phyloP scores from a whole-genome alignment of 1,284 basidiomycete species.

The Cryptococcus sp. region DNA sequence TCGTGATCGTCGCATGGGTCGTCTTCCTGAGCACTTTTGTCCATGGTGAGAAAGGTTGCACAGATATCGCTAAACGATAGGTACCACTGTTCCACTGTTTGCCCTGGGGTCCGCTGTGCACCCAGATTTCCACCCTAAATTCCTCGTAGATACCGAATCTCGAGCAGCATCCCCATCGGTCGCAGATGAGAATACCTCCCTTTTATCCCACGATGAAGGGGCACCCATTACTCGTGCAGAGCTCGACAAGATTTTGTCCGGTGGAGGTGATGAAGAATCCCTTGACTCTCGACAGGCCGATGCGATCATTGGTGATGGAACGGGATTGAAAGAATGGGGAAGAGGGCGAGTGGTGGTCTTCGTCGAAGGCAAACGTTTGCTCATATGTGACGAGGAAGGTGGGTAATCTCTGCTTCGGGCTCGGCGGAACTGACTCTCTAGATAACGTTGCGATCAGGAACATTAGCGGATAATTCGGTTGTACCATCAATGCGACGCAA shows the following conservation, averaged over 20 bases:
- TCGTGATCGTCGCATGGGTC: conserved; percentile 19
- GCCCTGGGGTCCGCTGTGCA: conserved; percentile 20
- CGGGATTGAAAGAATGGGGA: conserved; percentile 14
- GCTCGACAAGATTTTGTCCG: conserved; percentile 11
- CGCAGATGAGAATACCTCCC: conserved; percentile 6
- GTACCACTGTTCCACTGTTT: conserved; percentile 20
- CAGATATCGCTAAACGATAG: too few species aligned
- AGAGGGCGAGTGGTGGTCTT: conserved; percentile 13
- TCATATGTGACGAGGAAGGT: conserved; percentile 36
- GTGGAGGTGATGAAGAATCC: conserved; percentile 9
- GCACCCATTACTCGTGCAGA: conserved; percentile 12
- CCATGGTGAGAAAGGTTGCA: conserved; percentile 3
- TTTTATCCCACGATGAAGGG: conserved; percentile 12
- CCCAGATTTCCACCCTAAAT: conserved; percentile 18
- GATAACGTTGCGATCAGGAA: conserved; percentile 8
- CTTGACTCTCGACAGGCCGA: conserved; percentile 10
- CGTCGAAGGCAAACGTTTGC: conserved; percentile 21
- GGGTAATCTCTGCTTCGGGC: conserved; percentile 4
- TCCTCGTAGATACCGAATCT: conserved; percentile 8
- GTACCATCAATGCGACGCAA: too few species aligned
- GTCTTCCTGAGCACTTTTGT: conserved; percentile 23
- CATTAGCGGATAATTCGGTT: background rate
- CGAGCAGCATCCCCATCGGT: background rate
- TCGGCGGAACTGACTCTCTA: background rate
- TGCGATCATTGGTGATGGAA: conserved; percentile 10